Evolutionary conservation across 78 protist species (phyloP).

Genomic region (Dictyostelium brefeldianum): DNA sequence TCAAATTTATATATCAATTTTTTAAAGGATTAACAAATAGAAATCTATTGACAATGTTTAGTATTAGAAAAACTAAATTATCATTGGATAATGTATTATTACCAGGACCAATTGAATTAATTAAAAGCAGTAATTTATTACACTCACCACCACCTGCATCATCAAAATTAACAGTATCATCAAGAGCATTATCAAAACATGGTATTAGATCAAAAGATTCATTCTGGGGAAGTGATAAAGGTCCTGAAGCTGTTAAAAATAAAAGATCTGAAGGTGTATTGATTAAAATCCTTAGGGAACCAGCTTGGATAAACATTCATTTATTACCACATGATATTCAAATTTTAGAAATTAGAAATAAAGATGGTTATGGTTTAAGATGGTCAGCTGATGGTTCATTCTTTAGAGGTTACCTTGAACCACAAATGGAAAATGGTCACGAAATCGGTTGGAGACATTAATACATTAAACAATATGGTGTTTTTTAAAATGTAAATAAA

Average conservation of each 20-base stretch:
- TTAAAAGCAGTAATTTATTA: slow-evolving; percentile 29
- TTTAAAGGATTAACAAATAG: slow-evolving; percentile 6
- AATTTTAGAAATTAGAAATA: slow-evolving; percentile 61
- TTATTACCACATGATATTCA: slow-evolving; percentile 45
- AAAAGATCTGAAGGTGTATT: slow-evolving; percentile 28
- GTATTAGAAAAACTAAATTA: slow-evolving; percentile 36
- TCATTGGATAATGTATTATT: slow-evolving; percentile 22
- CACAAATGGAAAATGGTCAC: slow-evolving; percentile 78
- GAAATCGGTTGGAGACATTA: slow-evolving; percentile 72
- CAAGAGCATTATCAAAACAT: slow-evolving; percentile 66
- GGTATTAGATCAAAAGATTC: slow-evolving; percentile 51
- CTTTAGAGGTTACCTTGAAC: slow-evolving; percentile 70
- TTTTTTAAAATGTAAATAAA: background rate
- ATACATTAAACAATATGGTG: background rate
- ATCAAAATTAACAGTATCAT: slow-evolving; percentile 21
- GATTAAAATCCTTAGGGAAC: slow-evolving; percentile 21
- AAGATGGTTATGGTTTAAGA: slow-evolving; percentile 57
- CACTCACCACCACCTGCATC: slow-evolving; percentile 2
- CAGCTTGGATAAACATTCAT: slow-evolving; percentile 41
- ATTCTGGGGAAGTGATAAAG: slow-evolving; percentile 70
- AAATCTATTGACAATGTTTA: slow-evolving; percentile 26
- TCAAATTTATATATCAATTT: slow-evolving; percentile 7
- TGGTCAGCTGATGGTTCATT: slow-evolving; percentile 40
- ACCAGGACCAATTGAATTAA: slow-evolving; percentile 56
- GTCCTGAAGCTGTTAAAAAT: slow-evolving; percentile 51